These are phyloP conservation scores for Nevesoporus exiguus DNA, from an alignment of 768 basidiomycete genomes.

Conservation along the genomic window DNA sequence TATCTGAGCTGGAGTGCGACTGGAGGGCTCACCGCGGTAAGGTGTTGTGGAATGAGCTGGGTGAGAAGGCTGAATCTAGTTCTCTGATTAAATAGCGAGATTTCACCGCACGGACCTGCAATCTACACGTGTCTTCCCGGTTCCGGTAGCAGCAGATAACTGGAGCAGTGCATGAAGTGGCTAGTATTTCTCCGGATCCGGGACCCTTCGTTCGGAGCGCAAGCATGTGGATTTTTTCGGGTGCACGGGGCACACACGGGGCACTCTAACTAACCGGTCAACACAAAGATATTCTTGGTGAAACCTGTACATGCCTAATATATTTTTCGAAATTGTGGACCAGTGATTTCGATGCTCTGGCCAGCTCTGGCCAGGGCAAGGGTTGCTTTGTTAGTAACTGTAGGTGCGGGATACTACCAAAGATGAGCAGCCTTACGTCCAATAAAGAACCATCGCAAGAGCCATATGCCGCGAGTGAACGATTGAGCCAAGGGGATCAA, in stretches of 20 bases:
- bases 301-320: background rate
- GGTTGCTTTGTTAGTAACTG: background rate
- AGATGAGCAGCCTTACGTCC: background rate
- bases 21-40: background rate
- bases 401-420: background rate
- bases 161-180: background rate
- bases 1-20: background rate
- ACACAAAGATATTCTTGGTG: background rate
- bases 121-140: background rate
- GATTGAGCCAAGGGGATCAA: background rate
- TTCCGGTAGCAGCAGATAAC: background rate
- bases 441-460: background rate
- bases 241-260: background rate
- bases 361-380: background rate
- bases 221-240: background rate
- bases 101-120: background rate
- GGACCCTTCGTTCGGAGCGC: background rate
- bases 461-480: background rate
- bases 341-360: background rate
- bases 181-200: background rate
- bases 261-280: background rate
- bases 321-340: background rate
- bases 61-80: background rate
- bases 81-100: background rate
- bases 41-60: background rate